Percentiles rank a stretch among this genome's conserved stretches.
phyloP scores from a whole-genome alignment of 352 stramenopile genomes.

The Globisporangium sylvaticum region DNA sequence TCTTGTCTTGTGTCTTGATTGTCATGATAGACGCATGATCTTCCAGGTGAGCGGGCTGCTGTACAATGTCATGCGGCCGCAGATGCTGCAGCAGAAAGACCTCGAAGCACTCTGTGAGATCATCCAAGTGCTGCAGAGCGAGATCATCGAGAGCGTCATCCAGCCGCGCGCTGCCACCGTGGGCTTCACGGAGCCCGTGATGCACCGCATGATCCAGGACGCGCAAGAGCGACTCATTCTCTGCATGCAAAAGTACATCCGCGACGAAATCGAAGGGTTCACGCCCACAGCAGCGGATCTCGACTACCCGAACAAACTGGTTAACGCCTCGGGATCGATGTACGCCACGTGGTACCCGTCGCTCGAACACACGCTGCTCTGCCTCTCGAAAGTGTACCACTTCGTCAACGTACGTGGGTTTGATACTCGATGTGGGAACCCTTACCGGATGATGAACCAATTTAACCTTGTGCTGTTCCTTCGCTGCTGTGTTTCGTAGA shows the following conservation, averaged over 20 bases:
- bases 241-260: constrained; percentile 82
- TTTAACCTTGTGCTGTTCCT: neutral
- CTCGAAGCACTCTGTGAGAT: constrained; percentile 75
- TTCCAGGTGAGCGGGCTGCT: constrained; percentile 71
- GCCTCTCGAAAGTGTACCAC: constrained; percentile 83
- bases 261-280: constrained; percentile 82
- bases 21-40: constrained; percentile 48
- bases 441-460: neutral
- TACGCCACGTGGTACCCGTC: constrained; percentile 85
- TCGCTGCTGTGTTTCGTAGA: constrained; percentile 25
- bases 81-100: constrained; percentile 69
- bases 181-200: constrained; percentile 61
- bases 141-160: constrained; percentile 75
- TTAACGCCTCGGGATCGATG: constrained; percentile 32
- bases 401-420: constrained; percentile 58
- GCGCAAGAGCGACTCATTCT: constrained; percentile 79
- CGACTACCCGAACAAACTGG: constrained; percentile 71
- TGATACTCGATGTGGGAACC: neutral
- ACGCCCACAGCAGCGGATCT: constrained; percentile 44
- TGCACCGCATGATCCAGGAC: constrained; percentile 84
- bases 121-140: constrained; percentile 70
- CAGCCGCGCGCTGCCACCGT: constrained; percentile 43
- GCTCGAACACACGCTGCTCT: constrained; percentile 80
- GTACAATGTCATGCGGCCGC: constrained; percentile 67
- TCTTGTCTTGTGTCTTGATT: neutral